Evolutionary conservation across 2,329 filamentous ascomycete genomes (phyloP), one percentile per base, ranked within the genome.

Genomic region (Dactylella cylindrospora): DNA sequence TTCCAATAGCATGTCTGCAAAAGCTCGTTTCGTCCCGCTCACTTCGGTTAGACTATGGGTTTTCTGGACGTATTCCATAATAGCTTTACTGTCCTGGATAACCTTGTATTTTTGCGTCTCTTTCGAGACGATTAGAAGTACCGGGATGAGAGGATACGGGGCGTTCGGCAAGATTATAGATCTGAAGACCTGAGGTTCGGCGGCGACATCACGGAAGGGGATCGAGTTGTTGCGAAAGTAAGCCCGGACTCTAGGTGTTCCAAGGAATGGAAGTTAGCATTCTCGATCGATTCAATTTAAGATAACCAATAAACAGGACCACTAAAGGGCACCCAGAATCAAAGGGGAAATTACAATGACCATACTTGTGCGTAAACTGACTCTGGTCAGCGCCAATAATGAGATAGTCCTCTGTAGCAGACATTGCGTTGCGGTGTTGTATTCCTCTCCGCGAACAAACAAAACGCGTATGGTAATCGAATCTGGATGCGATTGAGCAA

Each of bases 361-460:
- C 13, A 32, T 62, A 62, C 57, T 62, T 62, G 26, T 62, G 57
- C 0, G 57, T 62, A 29, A 47, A 62, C 57, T 54, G 53, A 22
- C 49, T 54, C 19, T 62, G 57, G 8, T 62, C 57, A 3, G 38
- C 57, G 15, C 57, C 57, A n/a, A 62, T 54, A n/a, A 62, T 25
- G 9, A 62, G n/a, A 23, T 62, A 62, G 15, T 62, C 28, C 7
- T 45, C 45, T n/a, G 25, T 25, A 17, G 32, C 29, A 5, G 28
- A 29, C 39, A 51, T 33, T 25, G n/a, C n/a, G n/a, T n/a, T n/a
- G n/a, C n/a, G n/a, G n/a, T n/a, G n/a, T n/a, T n/a, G n/a, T n/a
- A n/a, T n/a, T n/a, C n/a, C n/a, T n/a, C n/a, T n/a, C n/a, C n/a
- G n/a, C n/a, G n/a, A n/a, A n/a, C n/a, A n/a, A n/a, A n/a, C n/a